Conservation (phyloP, 225 moss, liverwort and hornwort genomes). For the Sphagnum tenellum region DNA sequence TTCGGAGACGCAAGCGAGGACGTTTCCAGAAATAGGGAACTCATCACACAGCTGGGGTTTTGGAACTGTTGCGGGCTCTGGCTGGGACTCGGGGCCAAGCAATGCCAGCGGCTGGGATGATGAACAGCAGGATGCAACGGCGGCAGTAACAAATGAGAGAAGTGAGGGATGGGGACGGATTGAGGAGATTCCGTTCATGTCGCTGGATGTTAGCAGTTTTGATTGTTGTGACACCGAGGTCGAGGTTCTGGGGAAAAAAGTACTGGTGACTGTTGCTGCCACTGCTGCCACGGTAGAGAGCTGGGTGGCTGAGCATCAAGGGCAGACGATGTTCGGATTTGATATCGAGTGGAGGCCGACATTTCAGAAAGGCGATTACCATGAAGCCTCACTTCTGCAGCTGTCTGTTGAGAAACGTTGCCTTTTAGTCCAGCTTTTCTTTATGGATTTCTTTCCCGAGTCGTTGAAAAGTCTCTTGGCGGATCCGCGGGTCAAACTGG, state of each 20-base stretch:
- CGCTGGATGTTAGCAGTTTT: slow-evolving; percentile 11
- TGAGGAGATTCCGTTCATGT: background rate
- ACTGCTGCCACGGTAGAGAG: slow-evolving; percentile 39
- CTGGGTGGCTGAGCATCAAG: slow-evolving; percentile 27
- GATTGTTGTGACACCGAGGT: slow-evolving; percentile 36
- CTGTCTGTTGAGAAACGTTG: slow-evolving; percentile 36
- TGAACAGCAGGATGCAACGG: background rate
- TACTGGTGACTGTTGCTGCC: slow-evolving; percentile 38
- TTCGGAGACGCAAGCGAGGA: no score
- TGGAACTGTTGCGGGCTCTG: no score
- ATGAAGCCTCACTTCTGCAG: slow-evolving; percentile 37
- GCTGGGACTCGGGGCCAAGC: background rate
- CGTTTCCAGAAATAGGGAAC: no score
- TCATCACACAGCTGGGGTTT: no score
- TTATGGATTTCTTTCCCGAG: slow-evolving; percentile 32
- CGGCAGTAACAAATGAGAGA: background rate
- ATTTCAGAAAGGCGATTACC: slow-evolving; percentile 30
- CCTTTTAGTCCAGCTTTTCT: slow-evolving; percentile 46
- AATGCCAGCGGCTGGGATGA: background rate
- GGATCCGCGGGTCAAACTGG: slow-evolving; percentile 27
- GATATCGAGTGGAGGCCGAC: slow-evolving; percentile 55
- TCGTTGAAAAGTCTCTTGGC: slow-evolving; percentile 26
- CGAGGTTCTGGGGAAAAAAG: slow-evolving; percentile 19
- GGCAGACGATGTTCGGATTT: slow-evolving; percentile 26
- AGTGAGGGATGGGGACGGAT: background rate